phyloP scores from a whole-genome alignment of 208 protist genomes.

The Porcisia hertigi region DNA sequence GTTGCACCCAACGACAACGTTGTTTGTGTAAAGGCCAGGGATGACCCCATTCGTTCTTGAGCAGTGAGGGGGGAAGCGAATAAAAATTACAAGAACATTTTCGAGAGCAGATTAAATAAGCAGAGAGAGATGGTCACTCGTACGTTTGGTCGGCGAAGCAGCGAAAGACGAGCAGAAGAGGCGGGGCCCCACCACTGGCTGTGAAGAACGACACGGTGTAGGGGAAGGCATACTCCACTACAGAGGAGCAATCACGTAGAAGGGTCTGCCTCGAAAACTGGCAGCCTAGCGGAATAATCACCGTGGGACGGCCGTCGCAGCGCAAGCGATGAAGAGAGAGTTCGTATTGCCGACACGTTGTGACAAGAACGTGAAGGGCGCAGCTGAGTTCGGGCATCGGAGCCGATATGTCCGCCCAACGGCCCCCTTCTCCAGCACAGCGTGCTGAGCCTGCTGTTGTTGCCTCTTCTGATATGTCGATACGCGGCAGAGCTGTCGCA shows the following conservation, averaged over 20 bases:
- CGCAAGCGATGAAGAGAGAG: not conserved
- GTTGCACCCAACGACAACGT: not conserved
- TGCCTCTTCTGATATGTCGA: not conserved
- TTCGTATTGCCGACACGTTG: conserved; percentile 8
- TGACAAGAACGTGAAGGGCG: conserved; percentile 6
- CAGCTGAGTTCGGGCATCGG: conserved; percentile 7
- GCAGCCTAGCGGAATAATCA: conserved; percentile 4
- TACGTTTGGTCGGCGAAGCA: not conserved
- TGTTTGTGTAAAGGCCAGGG: not conserved
- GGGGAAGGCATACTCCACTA: conserved; percentile 8
- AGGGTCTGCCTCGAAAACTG: not conserved
- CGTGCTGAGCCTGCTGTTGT: not conserved
- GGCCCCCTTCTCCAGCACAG: not conserved
- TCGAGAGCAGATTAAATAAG: not conserved
- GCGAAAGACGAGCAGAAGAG: conserved; percentile 12
- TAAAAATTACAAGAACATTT: not conserved
- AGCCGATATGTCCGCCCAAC: not conserved
- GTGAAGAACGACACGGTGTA: not conserved
- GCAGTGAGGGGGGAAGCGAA: not conserved
- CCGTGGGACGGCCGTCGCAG: not conserved
- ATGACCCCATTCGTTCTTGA: not conserved
- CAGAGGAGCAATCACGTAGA: not conserved
- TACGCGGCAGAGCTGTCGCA: not conserved
- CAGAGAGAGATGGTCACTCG: not conserved
- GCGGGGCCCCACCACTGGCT: not conserved